Percentiles rank a stretch among this genome's conserved stretches.
Evolutionary conservation across 768 basidiomycete genomes (phyloP).

Genomic region (Tricholoma sp.): DNA sequence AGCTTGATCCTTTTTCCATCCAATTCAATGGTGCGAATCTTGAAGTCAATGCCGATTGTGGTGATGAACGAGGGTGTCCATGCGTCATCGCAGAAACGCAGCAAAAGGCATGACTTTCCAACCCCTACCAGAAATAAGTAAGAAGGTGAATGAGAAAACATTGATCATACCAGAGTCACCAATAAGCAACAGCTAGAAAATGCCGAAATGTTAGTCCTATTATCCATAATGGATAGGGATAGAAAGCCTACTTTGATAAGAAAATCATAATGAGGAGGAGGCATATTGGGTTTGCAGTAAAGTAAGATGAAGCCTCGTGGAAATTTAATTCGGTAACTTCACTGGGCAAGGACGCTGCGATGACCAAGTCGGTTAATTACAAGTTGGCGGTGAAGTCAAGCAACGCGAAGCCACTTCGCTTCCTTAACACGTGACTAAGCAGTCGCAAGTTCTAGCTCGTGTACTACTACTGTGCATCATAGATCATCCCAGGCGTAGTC

Average conservation of each 20-base stretch:
- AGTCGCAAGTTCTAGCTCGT: too few relatives aligned
- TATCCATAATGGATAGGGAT: not conserved
- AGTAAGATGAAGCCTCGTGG: not conserved
- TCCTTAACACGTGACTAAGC: not conserved
- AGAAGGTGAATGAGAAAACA: constrained; percentile 1
- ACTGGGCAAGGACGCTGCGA: too few relatives aligned
- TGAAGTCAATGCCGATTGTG: constrained; percentile 99
- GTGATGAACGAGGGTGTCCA: constrained; percentile 99
- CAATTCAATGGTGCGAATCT: constrained; percentile 97
- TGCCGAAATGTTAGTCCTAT: not conserved
- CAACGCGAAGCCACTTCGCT: not conserved
- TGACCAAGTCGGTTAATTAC: too few relatives aligned
- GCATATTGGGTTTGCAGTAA: not conserved
- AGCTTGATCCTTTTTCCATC: constrained; percentile 98
- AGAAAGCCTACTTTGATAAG: constrained; percentile 56
- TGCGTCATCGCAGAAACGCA: constrained; percentile 98
- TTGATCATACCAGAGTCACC: constrained; percentile 79
- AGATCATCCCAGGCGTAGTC: too few relatives aligned
- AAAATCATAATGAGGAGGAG: constrained; percentile 1
- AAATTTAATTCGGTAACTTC: not conserved
- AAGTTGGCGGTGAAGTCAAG: not conserved
- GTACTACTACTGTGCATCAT: too few relatives aligned
- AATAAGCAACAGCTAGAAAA: constrained; percentile 78
- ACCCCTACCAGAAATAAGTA: constrained; percentile 52
- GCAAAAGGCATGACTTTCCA: constrained; percentile 92